Base-by-base conservation (phyloP, 2,329 filamentous ascomycete species). In the Diaporthe australafricana region DNA sequence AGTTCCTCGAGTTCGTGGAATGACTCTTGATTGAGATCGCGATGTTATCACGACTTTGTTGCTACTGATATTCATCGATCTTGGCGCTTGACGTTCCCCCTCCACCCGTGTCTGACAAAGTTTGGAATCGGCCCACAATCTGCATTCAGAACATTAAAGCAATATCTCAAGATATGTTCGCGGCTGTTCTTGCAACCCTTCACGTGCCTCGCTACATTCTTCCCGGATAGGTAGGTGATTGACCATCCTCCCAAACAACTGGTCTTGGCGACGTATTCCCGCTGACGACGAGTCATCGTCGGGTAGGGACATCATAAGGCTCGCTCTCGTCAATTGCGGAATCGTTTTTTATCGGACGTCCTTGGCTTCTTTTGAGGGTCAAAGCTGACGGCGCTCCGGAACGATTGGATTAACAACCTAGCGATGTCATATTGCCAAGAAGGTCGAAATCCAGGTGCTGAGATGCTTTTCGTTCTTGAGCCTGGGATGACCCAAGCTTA, bases 341-440 rank as follows among this genome's bases (percentile, higher is more conserved):
- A 42, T 48, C 48, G 27, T 20, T 25, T 25, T 45, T 32, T 16
- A 27, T 3, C 9, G 45, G 30, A 38, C 42, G 27, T 35, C 25
- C 45, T 65, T 65, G 60, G 60, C 60, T 48, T 20, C 27, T 48
- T 6, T 25, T 25, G 45, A 48, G 1, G 30, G 60, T 65, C 60
- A 65, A 65, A 65, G 60, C 60, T 38, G n/a, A 50, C 20, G 4
- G 16, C 20, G 25, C 9, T 22, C 42, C 27, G 7, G 20, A 35
- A 35, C 42, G 22, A 63, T 25, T 17, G 30, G 20, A 22, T n/a
- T 35, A 7, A 35, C 12, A 11, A 63, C 30, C 42, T 63, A 48
- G 22, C 57, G 42, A 63, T 63, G 27, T 48, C 57, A 50, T 65
- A n/a, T 25, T 20, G 60, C 60, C 60, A 65, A 65, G 60, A 35